Conservation (phyloP, 805 yeast genomes). For the Suhomyces tanzawaensis region DNA sequence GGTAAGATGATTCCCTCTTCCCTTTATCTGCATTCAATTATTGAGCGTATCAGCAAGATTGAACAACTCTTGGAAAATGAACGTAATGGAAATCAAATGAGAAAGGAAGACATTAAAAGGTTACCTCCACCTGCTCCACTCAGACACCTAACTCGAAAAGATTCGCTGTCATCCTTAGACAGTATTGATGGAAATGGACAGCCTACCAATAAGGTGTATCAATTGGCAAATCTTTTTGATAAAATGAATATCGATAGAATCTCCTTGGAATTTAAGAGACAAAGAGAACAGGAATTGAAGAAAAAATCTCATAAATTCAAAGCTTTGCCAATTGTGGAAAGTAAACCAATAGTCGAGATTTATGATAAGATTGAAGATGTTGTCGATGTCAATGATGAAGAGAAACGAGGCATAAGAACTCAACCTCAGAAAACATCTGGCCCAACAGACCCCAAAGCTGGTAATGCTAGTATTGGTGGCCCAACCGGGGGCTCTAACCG, state of each 20-base stretch:
- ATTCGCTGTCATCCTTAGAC: conserved; percentile 2
- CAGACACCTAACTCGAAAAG: conserved; percentile 11
- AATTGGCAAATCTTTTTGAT: conserved; percentile 65
- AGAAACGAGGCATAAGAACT: conserved; percentile 5
- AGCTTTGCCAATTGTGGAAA: conserved; percentile 67
- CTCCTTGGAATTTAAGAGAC: conserved; percentile 82
- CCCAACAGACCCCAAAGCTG: conserved; percentile 2
- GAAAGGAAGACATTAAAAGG: conserved; percentile 8
- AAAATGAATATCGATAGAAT: conserved; percentile 76
- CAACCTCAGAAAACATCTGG: conserved; percentile 1
- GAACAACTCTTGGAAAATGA: conserved; percentile 16
- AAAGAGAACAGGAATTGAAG: conserved; percentile 73
- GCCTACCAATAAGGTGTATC: conserved; percentile 46
- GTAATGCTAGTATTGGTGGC: conserved; percentile 1
- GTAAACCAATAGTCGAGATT: conserved; percentile 87
- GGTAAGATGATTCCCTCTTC: conserved; percentile 21
- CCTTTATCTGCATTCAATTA: conserved; percentile 19
- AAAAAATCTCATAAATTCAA: conserved; percentile 60
- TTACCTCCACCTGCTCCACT: conserved; percentile 16
- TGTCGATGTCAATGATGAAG: conserved; percentile 48
- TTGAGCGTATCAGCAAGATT: conserved; percentile 14
- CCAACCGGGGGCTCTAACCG: neutral
- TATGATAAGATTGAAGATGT: conserved; percentile 88
- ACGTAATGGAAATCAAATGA: conserved; percentile 6
- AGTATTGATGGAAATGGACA: conserved; percentile 4